Evolutionary conservation across 495 filamentous ascomycete genomes (phyloP), one percentile per base, ranked within the genome.

Genomic region (Hyphodiscus hymeniophilus): DNA sequence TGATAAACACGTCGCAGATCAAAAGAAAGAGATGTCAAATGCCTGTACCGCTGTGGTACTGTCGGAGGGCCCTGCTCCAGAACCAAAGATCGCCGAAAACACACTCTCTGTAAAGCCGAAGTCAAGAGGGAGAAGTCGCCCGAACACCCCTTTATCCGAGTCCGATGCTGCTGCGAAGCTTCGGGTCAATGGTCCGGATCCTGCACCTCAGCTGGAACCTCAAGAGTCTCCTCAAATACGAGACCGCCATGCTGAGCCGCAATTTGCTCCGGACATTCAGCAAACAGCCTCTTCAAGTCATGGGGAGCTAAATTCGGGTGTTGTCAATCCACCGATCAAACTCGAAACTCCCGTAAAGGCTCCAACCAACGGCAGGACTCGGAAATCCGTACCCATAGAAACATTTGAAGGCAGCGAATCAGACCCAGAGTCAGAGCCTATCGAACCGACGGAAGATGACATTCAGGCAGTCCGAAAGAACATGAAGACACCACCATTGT

Each of bases 401-500:
- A 16, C 23, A 15, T 47, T 42, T 8, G 68, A 66, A 32, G 68
- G 68, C 20, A 72, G 71, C 31, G 71, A 74, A 24, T 67, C 70
- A 40, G 75, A 79, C 42, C 71, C 83, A 18, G 82, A 88, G 61
- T 77, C 77, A 43, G 67, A 74, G 34, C 26, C 10, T 28, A 22
- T 20, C 16, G n/a, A 11, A 40, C 20, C 23, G 21, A n/a, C 20
- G 5, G 23, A 30, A 15, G 41, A 43, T 26, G 41, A 28, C 7
- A 12, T 30, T 30, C 12, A 28, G n/a, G 23, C 41, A 3, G 65
- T 73, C 32, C 60, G 70, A 34, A 63, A 66, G 47, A 63, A 59
- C 38, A 74, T 74, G 51, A 51, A 58, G 23, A 77, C 75, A 1
- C 75, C 75, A 10, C 57, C 56, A 23, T 45, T 45, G 17, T 67